Percentiles rank a stretch among this genome's conserved stretches.
phyloP scores from a whole-genome alignment of 768 basidiomycete species.

The Mycena polygramma region DNA sequence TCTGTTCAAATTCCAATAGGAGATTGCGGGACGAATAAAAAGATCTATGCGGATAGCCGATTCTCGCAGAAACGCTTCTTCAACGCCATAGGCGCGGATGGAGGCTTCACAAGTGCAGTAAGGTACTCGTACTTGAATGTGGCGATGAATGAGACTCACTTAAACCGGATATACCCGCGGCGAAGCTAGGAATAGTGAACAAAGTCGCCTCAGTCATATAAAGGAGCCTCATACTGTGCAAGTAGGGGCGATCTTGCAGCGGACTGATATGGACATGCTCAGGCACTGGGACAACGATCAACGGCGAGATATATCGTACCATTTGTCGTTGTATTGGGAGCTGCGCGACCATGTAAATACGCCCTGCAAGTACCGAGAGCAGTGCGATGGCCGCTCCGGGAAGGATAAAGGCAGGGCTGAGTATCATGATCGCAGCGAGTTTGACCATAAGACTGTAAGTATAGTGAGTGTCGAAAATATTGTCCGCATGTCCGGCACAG shows the following conservation, averaged over 20 bases:
- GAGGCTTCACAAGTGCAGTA: slow-evolving; percentile 14
- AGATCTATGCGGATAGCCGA: slow-evolving; percentile 61
- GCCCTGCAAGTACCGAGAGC: slow-evolving; percentile 58
- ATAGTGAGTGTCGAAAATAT: background rate
- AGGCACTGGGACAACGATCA: slow-evolving; percentile 44
- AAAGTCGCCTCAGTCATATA: background rate
- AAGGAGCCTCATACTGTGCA: slow-evolving; percentile 46
- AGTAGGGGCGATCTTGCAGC: slow-evolving; percentile 36
- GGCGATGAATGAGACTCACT: slow-evolving; percentile 22
- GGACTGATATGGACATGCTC: slow-evolving; percentile 25
- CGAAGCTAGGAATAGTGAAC: slow-evolving; percentile 46
- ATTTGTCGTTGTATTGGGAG: slow-evolving; percentile 69
- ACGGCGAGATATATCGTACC: slow-evolving; percentile 64
- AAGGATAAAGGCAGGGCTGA: slow-evolving; percentile 55
- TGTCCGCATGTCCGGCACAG: background rate
- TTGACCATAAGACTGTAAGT: slow-evolving; percentile 43
- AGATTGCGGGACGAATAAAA: slow-evolving; percentile 56
- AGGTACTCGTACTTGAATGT: too few relatives aligned
- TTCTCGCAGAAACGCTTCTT: slow-evolving; percentile 56
- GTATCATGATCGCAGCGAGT: slow-evolving; percentile 50
- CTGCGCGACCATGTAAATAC: slow-evolving; percentile 68
- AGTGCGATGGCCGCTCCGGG: slow-evolving; percentile 52
- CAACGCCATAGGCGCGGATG: slow-evolving; percentile 71
- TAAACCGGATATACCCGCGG: slow-evolving; percentile 65
- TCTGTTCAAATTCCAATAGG: slow-evolving; percentile 64